Evolutionary conservation across 768 basidiomycete genomes (phyloP).

Genomic region (Boletus reticulatus): DNA sequence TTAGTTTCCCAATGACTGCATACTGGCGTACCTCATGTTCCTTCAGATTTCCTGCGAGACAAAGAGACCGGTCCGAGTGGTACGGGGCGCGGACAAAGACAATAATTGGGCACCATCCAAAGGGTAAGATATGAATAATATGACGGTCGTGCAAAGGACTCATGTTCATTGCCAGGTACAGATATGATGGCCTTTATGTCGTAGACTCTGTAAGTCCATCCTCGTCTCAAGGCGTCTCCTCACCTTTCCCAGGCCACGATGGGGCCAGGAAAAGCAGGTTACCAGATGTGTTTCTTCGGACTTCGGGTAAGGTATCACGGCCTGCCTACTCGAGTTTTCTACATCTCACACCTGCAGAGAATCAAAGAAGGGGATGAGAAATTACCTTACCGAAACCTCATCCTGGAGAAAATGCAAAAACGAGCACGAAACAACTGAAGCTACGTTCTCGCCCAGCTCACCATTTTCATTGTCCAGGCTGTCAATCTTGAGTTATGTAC

Average conservation of each 20-base stretch:
- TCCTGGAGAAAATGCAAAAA: background rate
- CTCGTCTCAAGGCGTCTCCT: background rate
- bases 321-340: background rate
- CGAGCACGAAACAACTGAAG: background rate
- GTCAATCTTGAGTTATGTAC: background rate
- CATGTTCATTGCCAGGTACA: conserved; percentile 20
- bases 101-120: conserved; percentile 18
- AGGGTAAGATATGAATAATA: conserved; percentile 18
- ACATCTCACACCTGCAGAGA: conserved; percentile 13
- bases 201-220: conserved; percentile 21
- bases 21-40: background rate
- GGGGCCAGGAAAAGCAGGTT: conserved; percentile 19
- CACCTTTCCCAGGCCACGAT: conserved; percentile 15
- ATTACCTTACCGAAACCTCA: conserved; percentile 26
- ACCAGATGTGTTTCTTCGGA: conserved; percentile 30
- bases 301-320: conserved; percentile 18
- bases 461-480: background rate
- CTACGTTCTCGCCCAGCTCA: background rate
- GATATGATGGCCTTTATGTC: conserved; percentile 33
- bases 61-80: conserved; percentile 35
- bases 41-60: conserved; percentile 31
- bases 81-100: conserved; percentile 28
- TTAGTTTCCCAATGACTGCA: background rate
- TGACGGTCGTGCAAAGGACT: background rate
- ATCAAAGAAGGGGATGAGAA: conserved; percentile 14